These are phyloP conservation scores for Miscanthus lutarioriparius DNA, from an alignment of 176 grass and related monocot species.

Conservation along the genomic window DNA sequence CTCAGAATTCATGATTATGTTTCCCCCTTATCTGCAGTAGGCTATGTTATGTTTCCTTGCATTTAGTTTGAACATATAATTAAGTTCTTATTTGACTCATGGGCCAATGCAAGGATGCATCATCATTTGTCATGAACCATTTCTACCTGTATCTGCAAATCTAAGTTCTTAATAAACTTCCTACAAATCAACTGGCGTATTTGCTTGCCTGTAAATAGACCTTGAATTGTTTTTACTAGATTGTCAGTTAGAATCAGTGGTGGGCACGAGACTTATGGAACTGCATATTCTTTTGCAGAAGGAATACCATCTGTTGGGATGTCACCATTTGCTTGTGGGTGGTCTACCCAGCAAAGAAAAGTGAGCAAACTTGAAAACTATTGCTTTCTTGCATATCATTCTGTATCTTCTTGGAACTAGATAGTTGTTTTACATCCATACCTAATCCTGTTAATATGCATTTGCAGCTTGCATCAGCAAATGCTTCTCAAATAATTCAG, in stretches of 20 bases:
- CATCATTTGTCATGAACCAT: constrained; percentile 5
- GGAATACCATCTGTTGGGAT: constrained; percentile 96
- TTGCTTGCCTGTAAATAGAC: constrained; percentile 5
- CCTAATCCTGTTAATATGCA: constrained; percentile 6
- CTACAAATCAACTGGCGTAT: not conserved
- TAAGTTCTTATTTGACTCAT: not conserved
- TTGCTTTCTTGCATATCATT: constrained; percentile 29
- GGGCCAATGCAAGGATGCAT: not conserved
- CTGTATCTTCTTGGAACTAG: not conserved
- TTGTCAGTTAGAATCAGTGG: constrained; percentile 7
- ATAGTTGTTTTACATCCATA: constrained; percentile 14
- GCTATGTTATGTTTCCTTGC: constrained; percentile 21
- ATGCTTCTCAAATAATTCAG: constrained; percentile 68
- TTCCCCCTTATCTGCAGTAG: not conserved
- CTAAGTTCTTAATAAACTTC: constrained; percentile 7
- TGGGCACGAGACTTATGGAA: not conserved
- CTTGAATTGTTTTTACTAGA: constrained; percentile 21
- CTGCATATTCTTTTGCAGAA: constrained; percentile 59
- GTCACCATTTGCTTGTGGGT: constrained; percentile 96
- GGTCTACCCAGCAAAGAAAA: constrained; percentile 83
- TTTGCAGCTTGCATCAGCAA: constrained; percentile 71
- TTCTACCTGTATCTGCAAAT: not conserved
- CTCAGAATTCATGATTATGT: constrained; percentile 19
- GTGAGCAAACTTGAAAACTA: constrained; percentile 45
- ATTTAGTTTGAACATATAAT: not conserved